Evolutionary conservation across 2,329 filamentous ascomycete genomes (phyloP).

Genomic region (Talaromyces sp.): DNA sequence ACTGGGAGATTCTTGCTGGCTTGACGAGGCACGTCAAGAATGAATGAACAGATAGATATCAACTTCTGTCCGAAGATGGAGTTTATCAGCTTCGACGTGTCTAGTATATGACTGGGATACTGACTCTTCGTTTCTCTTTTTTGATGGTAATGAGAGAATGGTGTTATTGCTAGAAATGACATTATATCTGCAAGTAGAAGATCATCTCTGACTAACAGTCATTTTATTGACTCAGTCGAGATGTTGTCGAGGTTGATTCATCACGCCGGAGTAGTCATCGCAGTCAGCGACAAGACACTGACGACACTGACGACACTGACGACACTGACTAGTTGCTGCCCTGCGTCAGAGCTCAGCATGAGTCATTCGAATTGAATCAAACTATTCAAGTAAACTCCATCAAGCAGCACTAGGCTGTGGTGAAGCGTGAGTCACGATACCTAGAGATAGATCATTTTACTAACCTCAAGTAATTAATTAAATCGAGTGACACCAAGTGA

Average conservation of each 20-base stretch:
- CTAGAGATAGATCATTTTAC: too few species aligned
- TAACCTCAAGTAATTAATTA: too few species aligned
- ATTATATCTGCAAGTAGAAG: background rate
- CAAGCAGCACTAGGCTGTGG: background rate
- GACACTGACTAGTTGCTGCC: background rate
- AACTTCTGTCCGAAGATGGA: background rate
- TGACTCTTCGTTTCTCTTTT: background rate
- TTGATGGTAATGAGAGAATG: background rate
- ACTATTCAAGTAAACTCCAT: background rate
- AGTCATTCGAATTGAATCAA: background rate
- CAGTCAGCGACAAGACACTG: too few species aligned
- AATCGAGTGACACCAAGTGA: too few species aligned
- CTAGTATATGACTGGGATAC: background rate
- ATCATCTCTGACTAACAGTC: background rate
- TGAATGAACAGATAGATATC: background rate
- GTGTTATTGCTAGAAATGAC: background rate
- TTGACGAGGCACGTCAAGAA: background rate
- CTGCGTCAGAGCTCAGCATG: background rate
- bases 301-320: too few species aligned
- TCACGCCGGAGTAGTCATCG: background rate
- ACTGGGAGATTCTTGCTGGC: background rate
- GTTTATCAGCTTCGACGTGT: background rate
- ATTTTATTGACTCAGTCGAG: background rate
- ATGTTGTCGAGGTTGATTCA: background rate
- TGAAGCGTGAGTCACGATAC: background rate